phyloP scores from a whole-genome alignment of 768 basidiomycete genomes.

The Botryobasidium botryosum region DNA sequence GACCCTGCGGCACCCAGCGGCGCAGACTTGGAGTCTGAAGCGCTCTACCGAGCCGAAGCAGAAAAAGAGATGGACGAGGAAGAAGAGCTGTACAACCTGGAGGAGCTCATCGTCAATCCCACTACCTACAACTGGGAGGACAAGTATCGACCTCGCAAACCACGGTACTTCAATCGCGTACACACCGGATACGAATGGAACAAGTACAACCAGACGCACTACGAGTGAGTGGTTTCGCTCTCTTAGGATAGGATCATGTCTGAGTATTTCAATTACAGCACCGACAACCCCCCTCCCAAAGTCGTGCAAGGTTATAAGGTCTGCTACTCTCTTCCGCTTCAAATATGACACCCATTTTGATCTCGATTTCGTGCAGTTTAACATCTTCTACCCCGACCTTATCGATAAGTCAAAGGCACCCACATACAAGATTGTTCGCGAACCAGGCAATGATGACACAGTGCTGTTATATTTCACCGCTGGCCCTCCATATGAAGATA shows the following conservation, averaged over 20 bases:
- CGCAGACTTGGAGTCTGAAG: constrained; percentile 67
- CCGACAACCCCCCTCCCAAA: constrained; percentile 97
- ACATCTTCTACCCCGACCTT: constrained; percentile 97
- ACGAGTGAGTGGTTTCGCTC: constrained; percentile 50
- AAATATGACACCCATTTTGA: constrained; percentile 11
- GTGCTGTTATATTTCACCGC: constrained; percentile 86
- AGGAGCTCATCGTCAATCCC: constrained; percentile 70
- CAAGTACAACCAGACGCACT: constrained; percentile 99
- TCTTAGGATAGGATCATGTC: constrained; percentile 4
- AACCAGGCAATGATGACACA: constrained; percentile 89
- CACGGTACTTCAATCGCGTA: constrained; percentile 95
- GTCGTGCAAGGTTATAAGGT: constrained; percentile 98
- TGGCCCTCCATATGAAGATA: constrained; percentile 96
- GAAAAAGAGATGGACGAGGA: constrained; percentile 90
- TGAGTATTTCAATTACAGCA: constrained; percentile 30
- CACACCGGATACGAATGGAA: constrained; percentile 99
- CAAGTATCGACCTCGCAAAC: constrained; percentile 93
- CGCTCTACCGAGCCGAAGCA: constrained; percentile 77
- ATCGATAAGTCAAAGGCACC: constrained; percentile 97
- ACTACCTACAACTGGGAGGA: constrained; percentile 96
- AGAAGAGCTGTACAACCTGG: constrained; percentile 87
- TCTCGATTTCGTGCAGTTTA: constrained; percentile 36
- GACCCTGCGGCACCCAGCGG: constrained; percentile 29
- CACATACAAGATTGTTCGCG: constrained; percentile 88
- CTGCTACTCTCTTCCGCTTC: constrained; percentile 11